Conservation (phyloP, 805 yeast genomes). For the Wickerhamiella vanderwaltii region DNA sequence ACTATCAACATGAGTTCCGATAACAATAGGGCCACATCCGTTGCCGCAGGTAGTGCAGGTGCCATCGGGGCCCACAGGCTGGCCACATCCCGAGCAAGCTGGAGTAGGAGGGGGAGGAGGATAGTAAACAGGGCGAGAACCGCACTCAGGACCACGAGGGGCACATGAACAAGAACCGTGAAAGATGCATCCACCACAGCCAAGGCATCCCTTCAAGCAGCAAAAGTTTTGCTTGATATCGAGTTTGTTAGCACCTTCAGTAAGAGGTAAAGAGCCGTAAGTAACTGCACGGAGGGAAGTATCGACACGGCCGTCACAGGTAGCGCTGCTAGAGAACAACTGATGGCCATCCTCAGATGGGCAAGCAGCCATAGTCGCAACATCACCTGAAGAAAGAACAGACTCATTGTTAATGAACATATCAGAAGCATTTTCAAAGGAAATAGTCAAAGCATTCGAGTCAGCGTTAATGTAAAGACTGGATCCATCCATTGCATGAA, state of each 20-base stretch:
- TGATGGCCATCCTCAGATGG: slow-evolving; percentile 2
- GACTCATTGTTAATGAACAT: slow-evolving; percentile 1
- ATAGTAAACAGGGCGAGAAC: background rate
- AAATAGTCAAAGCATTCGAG: background rate
- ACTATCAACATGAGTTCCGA: too few species aligned
- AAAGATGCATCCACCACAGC: slow-evolving; percentile 5
- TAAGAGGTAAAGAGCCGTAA: background rate
- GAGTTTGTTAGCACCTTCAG: background rate
- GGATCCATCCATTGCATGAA: background rate
- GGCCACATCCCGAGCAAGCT: background rate
- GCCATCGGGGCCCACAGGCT: background rate
- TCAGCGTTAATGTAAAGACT: slow-evolving; percentile 5
- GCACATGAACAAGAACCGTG: background rate
- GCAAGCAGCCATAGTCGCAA: slow-evolving; percentile 1
- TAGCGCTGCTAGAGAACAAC: slow-evolving; percentile 1
- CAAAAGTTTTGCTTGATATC: slow-evolving; percentile 9
- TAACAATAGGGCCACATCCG: background rate
- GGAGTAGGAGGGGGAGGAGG: background rate
- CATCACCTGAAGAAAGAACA: slow-evolving; percentile 2
- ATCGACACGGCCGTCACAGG: slow-evolving; percentile 4
- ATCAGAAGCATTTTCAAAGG: background rate
- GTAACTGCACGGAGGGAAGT: slow-evolving; percentile 7
- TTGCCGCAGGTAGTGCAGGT: background rate
- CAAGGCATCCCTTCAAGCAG: slow-evolving; percentile 5
- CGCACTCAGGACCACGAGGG: background rate